Conservation (phyloP, 2,329 filamentous ascomycete genomes). For the Penicillium vulpinum region DNA sequence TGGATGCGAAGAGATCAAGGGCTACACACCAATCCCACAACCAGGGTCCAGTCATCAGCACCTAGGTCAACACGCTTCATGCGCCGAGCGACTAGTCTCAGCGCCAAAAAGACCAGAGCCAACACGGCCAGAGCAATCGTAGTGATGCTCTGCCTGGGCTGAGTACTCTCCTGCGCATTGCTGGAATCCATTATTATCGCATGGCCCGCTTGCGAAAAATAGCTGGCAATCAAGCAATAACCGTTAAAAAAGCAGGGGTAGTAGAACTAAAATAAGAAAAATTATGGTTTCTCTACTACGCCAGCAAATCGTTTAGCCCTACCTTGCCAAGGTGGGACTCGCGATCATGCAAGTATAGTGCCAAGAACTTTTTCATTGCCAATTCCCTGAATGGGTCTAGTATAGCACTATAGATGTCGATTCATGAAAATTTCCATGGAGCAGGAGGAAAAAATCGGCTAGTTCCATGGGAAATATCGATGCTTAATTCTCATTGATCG, state of each 20-base stretch:
- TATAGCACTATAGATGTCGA: neutral
- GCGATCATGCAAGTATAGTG: neutral
- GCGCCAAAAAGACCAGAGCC: neutral
- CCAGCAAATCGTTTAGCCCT: neutral
- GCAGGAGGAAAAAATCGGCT: neutral
- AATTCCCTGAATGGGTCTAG: neutral
- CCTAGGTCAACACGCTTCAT: neutral
- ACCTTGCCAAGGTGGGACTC: neutral
- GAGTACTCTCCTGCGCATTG: neutral
- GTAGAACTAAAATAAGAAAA: neutral
- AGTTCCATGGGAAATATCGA: neutral
- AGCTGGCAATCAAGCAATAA: neutral
- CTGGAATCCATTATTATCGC: neutral
- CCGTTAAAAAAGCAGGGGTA: neutral
- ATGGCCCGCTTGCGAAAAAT: neutral
- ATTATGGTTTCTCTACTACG: neutral
- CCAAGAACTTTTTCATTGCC: neutral
- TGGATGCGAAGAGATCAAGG: neutral
- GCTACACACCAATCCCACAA: neutral
- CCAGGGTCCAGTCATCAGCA: neutral
- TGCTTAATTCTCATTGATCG: neutral
- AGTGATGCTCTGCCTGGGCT: neutral
- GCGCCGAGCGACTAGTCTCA: neutral
- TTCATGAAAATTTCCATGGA: neutral
- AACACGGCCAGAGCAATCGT: neutral